Conservation (phyloP, 495 filamentous ascomycete species). For the Evansstolkia leycettana region DNA sequence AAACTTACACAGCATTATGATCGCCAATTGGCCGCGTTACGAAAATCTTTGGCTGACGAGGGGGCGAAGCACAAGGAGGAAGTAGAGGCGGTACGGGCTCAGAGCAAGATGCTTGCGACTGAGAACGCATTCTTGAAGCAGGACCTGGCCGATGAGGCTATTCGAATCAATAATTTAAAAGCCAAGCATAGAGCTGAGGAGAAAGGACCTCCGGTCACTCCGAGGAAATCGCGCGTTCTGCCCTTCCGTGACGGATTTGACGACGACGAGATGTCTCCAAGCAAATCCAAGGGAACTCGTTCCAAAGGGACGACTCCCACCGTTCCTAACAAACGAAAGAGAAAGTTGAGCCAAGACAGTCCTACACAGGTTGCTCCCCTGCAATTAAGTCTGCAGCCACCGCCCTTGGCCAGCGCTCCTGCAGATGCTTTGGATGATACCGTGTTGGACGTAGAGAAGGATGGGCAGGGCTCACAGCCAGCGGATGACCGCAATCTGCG, state of each 20-base stretch:
- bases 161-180: constrained; percentile 35
- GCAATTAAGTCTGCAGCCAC: constrained; percentile 33
- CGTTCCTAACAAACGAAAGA: constrained; percentile 49
- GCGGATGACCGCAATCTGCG: constrained; percentile 10
- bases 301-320: constrained; percentile 47
- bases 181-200: constrained; percentile 26
- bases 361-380: constrained; percentile 32
- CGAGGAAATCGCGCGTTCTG: constrained; percentile 42
- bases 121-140: constrained; percentile 54
- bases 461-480: constrained; percentile 1
- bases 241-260: constrained; percentile 61
- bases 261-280: constrained; percentile 55
- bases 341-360: constrained; percentile 41
- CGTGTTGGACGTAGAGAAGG: constrained; percentile 2
- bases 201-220: constrained; percentile 37
- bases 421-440: constrained; percentile 11
- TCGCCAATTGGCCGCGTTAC: constrained; percentile 33
- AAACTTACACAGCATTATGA: constrained; percentile 46
- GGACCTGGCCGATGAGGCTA: constrained; percentile 47
- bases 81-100: constrained; percentile 40
- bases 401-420: constrained; percentile 13
- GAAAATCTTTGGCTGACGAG: constrained; percentile 43
- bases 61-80: constrained; percentile 41
- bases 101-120: constrained; percentile 49
- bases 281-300: constrained; percentile 33